Conservation (phyloP, 176 grass and related monocot species). For the Alopecurus myosuroides region DNA sequence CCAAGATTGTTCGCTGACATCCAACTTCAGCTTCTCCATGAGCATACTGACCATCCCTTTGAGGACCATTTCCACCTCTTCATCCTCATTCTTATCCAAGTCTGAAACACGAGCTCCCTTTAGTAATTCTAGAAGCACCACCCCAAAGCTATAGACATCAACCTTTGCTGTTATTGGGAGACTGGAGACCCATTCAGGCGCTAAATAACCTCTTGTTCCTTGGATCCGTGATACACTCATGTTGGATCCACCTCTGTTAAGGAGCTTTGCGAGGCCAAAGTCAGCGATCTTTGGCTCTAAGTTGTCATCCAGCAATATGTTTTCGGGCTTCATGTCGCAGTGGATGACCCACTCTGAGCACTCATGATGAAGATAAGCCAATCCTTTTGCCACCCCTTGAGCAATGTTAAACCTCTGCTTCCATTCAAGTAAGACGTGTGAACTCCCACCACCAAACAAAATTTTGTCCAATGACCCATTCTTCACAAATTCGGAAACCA, state of each 20-base stretch:
- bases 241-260: constrained; percentile 14
- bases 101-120: constrained; percentile 16
- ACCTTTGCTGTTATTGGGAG: constrained; percentile 27
- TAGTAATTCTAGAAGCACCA: constrained; percentile 33
- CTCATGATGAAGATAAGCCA: not conserved
- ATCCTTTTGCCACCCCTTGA: too few species aligned
- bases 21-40: too few species aligned
- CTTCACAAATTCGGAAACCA: too few species aligned
- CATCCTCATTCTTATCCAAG: constrained; percentile 4
- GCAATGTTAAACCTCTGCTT: too few species aligned
- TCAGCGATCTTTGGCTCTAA: not conserved
- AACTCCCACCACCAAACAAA: too few species aligned
- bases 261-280: not conserved
- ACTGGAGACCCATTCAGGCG: too few species aligned
- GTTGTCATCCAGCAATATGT: not conserved
- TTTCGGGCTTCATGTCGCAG: not conserved
- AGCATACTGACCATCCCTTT: too few species aligned
- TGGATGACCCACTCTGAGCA: not conserved
- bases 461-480: too few species aligned
- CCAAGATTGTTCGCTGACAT: too few species aligned
- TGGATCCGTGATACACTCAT: constrained; percentile 16
- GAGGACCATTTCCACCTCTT: too few species aligned
- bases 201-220: constrained; percentile 20
- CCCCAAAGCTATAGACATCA: constrained; percentile 34
- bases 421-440: too few species aligned